phyloP scores from a whole-genome alignment of 345 rosid species.

The Ceriops tagal region DNA sequence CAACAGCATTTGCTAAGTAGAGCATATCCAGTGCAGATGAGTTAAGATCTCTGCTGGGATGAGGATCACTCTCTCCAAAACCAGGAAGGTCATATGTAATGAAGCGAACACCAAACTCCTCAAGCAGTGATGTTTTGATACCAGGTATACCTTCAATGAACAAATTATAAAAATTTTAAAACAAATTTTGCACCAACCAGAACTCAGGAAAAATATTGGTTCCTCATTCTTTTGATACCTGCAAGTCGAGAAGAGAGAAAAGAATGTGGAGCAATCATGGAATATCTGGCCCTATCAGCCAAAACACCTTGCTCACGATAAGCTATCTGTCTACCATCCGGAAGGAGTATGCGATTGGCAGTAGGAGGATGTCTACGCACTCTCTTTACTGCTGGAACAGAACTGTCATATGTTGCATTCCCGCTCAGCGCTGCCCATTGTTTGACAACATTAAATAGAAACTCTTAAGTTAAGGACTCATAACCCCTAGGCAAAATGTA shows the following conservation, averaged over 20 bases:
- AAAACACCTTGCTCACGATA: constrained; percentile 70
- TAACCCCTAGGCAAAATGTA: background rate
- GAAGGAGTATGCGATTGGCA: constrained; percentile 62
- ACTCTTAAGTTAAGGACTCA: background rate
- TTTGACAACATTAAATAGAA: constrained; percentile 15
- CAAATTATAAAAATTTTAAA: constrained; percentile 5
- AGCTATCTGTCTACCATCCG: constrained; percentile 83
- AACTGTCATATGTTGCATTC: constrained; percentile 31
- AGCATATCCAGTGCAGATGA: constrained; percentile 81
- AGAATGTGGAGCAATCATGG: constrained; percentile 66
- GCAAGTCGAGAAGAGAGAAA: constrained; percentile 88
- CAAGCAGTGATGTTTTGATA: constrained; percentile 57
- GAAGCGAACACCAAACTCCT: constrained; percentile 75
- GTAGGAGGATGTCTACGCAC: constrained; percentile 60
- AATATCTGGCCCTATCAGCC: constrained; percentile 62
- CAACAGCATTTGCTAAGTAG: constrained; percentile 59
- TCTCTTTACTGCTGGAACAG: constrained; percentile 44
- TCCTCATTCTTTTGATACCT: constrained; percentile 37
- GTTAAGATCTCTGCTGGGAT: constrained; percentile 65
- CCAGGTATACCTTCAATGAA: constrained; percentile 66
- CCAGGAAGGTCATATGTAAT: constrained; percentile 94
- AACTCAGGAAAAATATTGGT: background rate
- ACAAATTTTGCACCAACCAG: constrained; percentile 4
- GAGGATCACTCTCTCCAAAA: constrained; percentile 97
- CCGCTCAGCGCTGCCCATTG: constrained; percentile 58